Percentiles rank a stretch among this genome's conserved stretches.
Evolutionary conservation across 208 protist genomes (phyloP).

Genomic region (Kentomonas sorsogonicus): DNA sequence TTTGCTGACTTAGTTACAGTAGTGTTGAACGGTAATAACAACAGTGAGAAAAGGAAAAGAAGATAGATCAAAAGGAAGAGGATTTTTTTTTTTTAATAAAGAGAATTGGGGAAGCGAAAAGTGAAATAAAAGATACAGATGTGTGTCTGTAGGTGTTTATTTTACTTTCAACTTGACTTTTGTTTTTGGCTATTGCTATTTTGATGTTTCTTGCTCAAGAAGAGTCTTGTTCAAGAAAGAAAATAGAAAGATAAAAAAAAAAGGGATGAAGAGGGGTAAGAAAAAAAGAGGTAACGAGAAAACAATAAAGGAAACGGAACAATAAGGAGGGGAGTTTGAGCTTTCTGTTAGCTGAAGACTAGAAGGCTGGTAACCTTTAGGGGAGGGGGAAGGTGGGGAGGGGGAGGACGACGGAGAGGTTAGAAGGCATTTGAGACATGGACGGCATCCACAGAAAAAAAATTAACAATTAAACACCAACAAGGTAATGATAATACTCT

Average conservation of each 20-base stretch:
- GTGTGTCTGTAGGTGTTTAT: neutral
- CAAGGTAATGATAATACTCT: too few relatives aligned
- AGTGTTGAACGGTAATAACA: neutral
- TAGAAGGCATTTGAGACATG: too few relatives aligned
- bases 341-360: too few relatives aligned
- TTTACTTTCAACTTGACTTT: slow-evolving; percentile 2
- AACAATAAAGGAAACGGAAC: neutral
- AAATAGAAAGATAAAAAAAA: slow-evolving; percentile 15
- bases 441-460: too few relatives aligned
- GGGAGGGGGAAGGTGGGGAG: too few relatives aligned
- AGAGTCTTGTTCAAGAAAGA: too few relatives aligned
- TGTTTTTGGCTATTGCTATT: neutral
- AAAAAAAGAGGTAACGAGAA: slow-evolving; percentile 4
- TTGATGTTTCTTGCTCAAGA: neutral
- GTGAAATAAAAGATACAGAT: slow-evolving; percentile 2
- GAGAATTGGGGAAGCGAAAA: too few relatives aligned
- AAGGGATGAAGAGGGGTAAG: slow-evolving; percentile 2
- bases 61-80: slow-evolving; percentile 7
- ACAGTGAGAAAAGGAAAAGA: slow-evolving; percentile 7
- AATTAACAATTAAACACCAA: too few relatives aligned
- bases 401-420: too few relatives aligned
- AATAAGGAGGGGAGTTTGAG: too few relatives aligned
- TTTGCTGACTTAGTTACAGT: neutral
- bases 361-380: too few relatives aligned
- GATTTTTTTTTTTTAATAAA: slow-evolving; percentile 7